These are phyloP conservation scores for Pisolithus marmoratus DNA, from an alignment of 768 basidiomycete species.

Conservation along the genomic window DNA sequence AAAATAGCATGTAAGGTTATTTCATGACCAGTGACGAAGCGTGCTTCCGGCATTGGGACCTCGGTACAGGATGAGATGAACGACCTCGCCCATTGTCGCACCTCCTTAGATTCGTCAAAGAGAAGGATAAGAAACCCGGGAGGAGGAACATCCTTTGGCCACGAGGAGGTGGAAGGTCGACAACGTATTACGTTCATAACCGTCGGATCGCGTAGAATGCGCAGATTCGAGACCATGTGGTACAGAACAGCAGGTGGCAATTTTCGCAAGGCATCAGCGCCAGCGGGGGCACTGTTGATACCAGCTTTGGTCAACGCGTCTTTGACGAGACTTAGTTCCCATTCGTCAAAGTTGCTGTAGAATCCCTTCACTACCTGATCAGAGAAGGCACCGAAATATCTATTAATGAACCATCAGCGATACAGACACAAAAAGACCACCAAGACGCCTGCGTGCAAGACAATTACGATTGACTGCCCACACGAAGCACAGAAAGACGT, in stretches of 20 bases:
- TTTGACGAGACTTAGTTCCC: conserved; percentile 55
- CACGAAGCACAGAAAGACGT: neutral
- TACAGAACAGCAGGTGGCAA: conserved; percentile 50
- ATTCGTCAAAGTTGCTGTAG: conserved; percentile 55
- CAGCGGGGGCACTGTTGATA: conserved; percentile 8
- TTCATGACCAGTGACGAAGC: conserved; percentile 45
- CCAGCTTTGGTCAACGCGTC: conserved; percentile 37
- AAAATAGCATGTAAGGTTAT: conserved; percentile 39
- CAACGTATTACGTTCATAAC: conserved; percentile 34
- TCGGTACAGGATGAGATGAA: conserved; percentile 37
- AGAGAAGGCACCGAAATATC: conserved; percentile 70
- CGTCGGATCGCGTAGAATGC: conserved; percentile 45
- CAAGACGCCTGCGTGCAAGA: conserved; percentile 1
- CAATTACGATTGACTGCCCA: neutral
- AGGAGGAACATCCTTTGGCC: conserved; percentile 57
- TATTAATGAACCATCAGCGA: conserved; percentile 27
- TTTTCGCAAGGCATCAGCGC: conserved; percentile 30
- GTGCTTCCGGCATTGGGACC: conserved; percentile 40
- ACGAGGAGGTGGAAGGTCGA: conserved; percentile 29
- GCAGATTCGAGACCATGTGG: conserved; percentile 58
- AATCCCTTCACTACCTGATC: conserved; percentile 48
- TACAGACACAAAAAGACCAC: conserved; percentile 5
- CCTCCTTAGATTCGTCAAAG: conserved; percentile 39
- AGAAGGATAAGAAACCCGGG: conserved; percentile 56
- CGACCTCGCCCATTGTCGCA: conserved; percentile 57